A percentile compares a stretch with the other conserved stretches of the same genome.
Conservation (phyloP, 2,329 filamentous ascomycete species). For the Blastomyces percursus region DNA sequence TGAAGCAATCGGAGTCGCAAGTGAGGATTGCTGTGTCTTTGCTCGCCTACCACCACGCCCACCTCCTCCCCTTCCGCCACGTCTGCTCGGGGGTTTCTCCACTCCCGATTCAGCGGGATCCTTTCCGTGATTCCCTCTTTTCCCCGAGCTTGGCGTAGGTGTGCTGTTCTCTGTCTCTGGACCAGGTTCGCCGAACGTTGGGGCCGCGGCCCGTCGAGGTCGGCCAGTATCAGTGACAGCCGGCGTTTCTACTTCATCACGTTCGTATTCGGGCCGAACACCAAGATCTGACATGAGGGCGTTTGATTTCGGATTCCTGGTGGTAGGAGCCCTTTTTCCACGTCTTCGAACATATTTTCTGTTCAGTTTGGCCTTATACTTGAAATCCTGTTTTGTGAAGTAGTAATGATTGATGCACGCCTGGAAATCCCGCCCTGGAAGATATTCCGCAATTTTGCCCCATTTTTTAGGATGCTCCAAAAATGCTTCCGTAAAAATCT, state of each 20-base stretch:
- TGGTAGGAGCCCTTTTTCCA: constrained; percentile 26
- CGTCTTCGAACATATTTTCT: constrained; percentile 35
- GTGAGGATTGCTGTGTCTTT: constrained; percentile 22
- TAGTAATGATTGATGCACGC: constrained; percentile 43
- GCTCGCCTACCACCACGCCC: constrained; percentile 18
- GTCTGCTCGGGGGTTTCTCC: constrained; percentile 27
- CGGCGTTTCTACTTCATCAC: constrained; percentile 31
- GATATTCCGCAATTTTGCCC: constrained; percentile 40
- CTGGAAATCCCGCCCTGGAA: constrained; percentile 37
- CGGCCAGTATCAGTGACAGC: constrained; percentile 41
- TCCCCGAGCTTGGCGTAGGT: constrained; percentile 27
- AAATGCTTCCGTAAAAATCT: constrained; percentile 38
- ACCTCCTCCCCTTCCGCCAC: constrained; percentile 25
- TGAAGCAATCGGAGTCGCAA: constrained; percentile 16
- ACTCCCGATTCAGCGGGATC: constrained; percentile 25
- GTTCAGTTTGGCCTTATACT: constrained; percentile 41
- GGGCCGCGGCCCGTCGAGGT: constrained; percentile 40
- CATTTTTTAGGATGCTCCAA: constrained; percentile 41
- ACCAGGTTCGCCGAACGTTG: constrained; percentile 34
- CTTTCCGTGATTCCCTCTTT: constrained; percentile 24
- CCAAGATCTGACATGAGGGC: constrained; percentile 39
- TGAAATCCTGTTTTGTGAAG: constrained; percentile 39
- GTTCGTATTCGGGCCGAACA: constrained; percentile 34
- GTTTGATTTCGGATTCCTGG: constrained; percentile 35
- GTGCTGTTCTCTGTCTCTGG: constrained; percentile 23